Percentiles rank a stretch among this genome's conserved stretches.
Conservation (phyloP, 192 early-diverging fungal genomes). For the Kappamyces sp. region DNA sequence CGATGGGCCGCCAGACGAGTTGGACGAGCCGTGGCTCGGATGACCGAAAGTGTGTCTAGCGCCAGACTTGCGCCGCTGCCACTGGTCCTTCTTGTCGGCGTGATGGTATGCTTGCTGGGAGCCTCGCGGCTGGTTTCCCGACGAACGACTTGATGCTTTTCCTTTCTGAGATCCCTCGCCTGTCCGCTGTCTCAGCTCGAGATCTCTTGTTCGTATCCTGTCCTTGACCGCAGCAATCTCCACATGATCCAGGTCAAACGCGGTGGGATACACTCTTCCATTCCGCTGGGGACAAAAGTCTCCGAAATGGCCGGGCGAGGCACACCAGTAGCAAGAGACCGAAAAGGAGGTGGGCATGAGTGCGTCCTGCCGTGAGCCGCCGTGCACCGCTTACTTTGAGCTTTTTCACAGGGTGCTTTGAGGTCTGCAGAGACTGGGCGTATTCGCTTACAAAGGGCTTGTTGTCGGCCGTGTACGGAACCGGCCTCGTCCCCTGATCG, state of each 20-base stretch:
- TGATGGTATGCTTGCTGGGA: no score
- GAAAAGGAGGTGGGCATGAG: background rate
- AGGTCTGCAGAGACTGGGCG: background rate
- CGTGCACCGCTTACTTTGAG: background rate
- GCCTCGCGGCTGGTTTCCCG: no score
- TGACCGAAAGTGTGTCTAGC: no score
- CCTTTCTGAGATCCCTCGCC: no score
- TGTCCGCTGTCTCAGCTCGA: no score
- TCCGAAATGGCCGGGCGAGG: background rate
- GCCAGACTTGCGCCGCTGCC: no score
- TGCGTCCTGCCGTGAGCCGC: background rate
- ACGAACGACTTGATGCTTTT: no score
- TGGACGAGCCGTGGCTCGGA: no score
- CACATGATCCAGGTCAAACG: constrained; percentile 3
- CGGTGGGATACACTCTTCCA: constrained; percentile 1
- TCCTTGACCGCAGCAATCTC: background rate
- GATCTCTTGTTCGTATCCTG: background rate
- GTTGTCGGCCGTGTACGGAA: background rate
- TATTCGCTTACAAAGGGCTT: background rate
- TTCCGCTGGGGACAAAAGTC: background rate
- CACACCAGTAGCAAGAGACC: constrained; percentile 4
- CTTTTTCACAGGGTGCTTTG: background rate
- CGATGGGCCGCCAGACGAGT: no score
- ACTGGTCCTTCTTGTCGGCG: no score
- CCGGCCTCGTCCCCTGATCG: background rate